These are phyloP conservation scores for Globisporangium polare DNA, from an alignment of 352 stramenopile genomes.

Conservation along the genomic window DNA sequence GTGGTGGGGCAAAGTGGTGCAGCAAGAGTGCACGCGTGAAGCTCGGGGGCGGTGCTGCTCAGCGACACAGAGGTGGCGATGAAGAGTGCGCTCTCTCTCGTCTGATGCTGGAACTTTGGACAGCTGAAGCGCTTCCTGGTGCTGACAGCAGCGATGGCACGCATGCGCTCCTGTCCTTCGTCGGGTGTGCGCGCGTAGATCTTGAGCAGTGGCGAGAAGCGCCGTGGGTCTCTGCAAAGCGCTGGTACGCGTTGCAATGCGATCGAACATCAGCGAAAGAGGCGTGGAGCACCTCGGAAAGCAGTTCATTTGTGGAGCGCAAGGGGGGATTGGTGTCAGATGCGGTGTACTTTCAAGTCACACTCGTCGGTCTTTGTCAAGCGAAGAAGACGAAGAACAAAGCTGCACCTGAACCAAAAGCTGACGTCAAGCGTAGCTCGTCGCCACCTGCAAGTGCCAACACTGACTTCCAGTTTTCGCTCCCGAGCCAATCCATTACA, in stretches of 20 bases:
- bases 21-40: background rate
- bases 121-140: no score
- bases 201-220: background rate
- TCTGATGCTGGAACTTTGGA: conserved; percentile 8
- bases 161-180: conserved; percentile 6
- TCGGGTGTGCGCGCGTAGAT: conserved; percentile 4
- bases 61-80: background rate
- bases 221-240: background rate
- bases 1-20: background rate
- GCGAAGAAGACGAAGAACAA: background rate
- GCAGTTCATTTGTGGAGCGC: conserved; percentile 5
- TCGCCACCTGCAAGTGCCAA: background rate
- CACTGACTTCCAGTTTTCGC: conserved; percentile 10
- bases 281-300: background rate
- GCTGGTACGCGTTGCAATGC: conserved; percentile 12
- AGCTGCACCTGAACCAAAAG: background rate
- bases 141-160: background rate
- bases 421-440: background rate
- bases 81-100: no score
- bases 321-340: background rate
- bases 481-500: conserved; percentile 8
- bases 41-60: background rate
- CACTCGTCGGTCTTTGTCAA: background rate
- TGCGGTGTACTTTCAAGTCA: conserved; percentile 3
- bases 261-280: background rate